These are phyloP conservation scores for Aspergillus funiculosus DNA, from an alignment of 495 filamentous ascomycete species.

Conservation along the genomic window DNA sequence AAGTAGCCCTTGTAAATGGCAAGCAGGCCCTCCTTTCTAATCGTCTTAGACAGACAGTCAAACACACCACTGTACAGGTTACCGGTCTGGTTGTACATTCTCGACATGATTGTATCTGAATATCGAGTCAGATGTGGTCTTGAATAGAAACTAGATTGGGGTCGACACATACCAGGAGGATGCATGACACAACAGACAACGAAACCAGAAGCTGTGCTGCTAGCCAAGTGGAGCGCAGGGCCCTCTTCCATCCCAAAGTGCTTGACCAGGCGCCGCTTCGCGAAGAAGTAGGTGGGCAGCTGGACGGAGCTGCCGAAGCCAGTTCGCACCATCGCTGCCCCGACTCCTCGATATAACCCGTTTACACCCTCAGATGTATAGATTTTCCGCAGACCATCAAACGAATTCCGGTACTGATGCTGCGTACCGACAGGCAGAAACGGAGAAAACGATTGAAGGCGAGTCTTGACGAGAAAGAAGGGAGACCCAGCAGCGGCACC, in stretches of 20 bases:
- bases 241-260: slow-evolving; percentile 89
- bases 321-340: slow-evolving; percentile 93
- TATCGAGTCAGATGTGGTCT: slow-evolving; percentile 13
- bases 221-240: slow-evolving; percentile 79
- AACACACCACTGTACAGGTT: slow-evolving; percentile 90
- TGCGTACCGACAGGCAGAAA: slow-evolving; percentile 95
- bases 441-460: slow-evolving; percentile 88
- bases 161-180: slow-evolving; percentile 63
- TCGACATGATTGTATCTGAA: slow-evolving; percentile 93
- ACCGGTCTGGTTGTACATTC: slow-evolving; percentile 98
- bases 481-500: slow-evolving; percentile 88
- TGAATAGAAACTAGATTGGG: neutral
- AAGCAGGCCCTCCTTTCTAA: slow-evolving; percentile 82
- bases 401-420: slow-evolving; percentile 80
- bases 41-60: slow-evolving; percentile 86
- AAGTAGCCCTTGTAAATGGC: slow-evolving; percentile 98
- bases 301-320: slow-evolving; percentile 94
- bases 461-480: slow-evolving; percentile 98
- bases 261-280: slow-evolving; percentile 74
- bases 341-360: slow-evolving; percentile 84
- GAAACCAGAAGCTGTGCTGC: slow-evolving; percentile 85
- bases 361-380: slow-evolving; percentile 67
- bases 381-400: slow-evolving; percentile 77
- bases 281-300: slow-evolving; percentile 97
- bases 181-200: slow-evolving; percentile 99